Base-by-base conservation (phyloP, 768 basidiomycete genomes). In the Butyriboletus loyo region DNA sequence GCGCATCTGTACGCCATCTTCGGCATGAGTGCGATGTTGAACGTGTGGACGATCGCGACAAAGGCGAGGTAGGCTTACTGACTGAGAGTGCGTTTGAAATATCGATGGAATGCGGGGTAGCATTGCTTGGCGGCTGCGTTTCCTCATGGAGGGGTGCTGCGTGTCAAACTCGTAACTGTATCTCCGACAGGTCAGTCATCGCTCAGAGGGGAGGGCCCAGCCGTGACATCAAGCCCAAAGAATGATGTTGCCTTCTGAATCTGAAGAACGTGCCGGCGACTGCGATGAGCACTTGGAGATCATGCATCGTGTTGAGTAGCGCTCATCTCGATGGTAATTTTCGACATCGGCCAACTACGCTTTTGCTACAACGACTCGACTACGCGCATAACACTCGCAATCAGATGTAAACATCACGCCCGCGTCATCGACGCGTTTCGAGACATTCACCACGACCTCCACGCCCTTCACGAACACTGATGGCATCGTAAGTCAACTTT, bases 1-100 rank as follows among this genome's bases (percentile, higher is more conserved):
- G 11, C 80, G 73, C 1, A 27, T 38, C 46, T 65, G 68, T 32
- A 73, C 60, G 13, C 65, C 68, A 2, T 68, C 63, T 30, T 69
- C 62, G 14, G 66, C 65, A 38, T 24, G 24, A 9, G 19, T 28
- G 17, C 7, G 32, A 43, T 24, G 27, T 27, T 21, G 7, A 19
- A n/a, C 11, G 19, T 1, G 4, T 10, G 4, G 32, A 27, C n/a
- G 22, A 37, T 2, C 6, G 24, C 2, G 17, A 34, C n/a, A 36
- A 14, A 11, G 5, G 19, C 3, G 5, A 5, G 2, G n/a, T 28
- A 15, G 4, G 43, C 61, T 30, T 38, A 69, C 53, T 48, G 38
- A 31, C 22, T 45, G n/a, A 62, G 28, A 21, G 61, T 11, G 9
- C 37, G 32, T 24, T 58, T 58, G 17, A 72, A 60, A 53, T 2